Evolutionary conservation across 805 yeast genomes (phyloP).

Genomic region (Tetrapisispora arboricola): DNA sequence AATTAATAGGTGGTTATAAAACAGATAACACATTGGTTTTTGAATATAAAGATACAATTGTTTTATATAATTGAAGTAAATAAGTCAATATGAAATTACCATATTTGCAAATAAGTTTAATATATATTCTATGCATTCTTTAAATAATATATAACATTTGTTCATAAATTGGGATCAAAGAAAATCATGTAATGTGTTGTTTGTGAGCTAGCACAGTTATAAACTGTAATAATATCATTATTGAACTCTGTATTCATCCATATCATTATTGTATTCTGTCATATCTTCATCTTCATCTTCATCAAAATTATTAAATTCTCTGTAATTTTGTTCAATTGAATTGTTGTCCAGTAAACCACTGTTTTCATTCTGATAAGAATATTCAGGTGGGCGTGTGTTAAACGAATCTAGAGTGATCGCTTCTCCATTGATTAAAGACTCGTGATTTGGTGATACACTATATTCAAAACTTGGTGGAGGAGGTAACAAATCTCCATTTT

Average conservation of each 20-base stretch:
- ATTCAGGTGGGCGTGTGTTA: conserved; percentile 32
- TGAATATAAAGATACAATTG: background rate
- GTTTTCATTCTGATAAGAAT: conserved; percentile 19
- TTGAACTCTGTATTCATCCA: conserved; percentile 1
- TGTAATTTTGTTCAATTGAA: conserved; percentile 5
- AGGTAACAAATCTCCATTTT: conserved; percentile 22
- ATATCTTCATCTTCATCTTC: conserved; percentile 9
- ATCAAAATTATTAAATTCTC: conserved; percentile 5
- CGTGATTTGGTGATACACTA: conserved; percentile 18
- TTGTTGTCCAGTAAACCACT: conserved; percentile 1
- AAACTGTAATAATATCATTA: background rate
- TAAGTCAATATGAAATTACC: background rate
- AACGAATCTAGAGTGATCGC: conserved; percentile 27
- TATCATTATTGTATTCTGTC: conserved; percentile 2
- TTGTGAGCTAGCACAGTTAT: too few species aligned
- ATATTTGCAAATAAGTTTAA: background rate
- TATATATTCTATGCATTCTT: background rate
- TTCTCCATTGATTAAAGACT: conserved; percentile 13
- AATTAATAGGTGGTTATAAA: conserved; percentile 2
- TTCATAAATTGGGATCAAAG: background rate
- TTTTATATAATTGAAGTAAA: background rate
- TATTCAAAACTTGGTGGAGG: conserved; percentile 32
- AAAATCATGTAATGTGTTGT: too few species aligned
- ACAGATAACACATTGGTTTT: too few species aligned
- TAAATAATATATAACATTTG: too few species aligned